Conservation (phyloP, 2,329 filamentous ascomycete species). For the Diaporthe citri region DNA sequence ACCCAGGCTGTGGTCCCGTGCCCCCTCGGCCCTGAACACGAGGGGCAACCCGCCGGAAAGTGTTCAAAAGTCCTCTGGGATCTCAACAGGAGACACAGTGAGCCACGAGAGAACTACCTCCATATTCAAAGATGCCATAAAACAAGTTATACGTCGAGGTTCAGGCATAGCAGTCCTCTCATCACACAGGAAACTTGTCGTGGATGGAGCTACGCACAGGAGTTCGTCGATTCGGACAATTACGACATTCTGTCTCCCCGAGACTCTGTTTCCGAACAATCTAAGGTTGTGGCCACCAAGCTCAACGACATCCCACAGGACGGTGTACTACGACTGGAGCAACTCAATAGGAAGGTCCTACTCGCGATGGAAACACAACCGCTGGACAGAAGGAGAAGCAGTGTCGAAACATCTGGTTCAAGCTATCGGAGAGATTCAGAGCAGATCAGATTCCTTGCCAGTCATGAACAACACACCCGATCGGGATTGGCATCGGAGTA, state of each 20-base stretch:
- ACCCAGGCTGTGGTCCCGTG: not conserved
- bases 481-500: slow-evolving; percentile 9
- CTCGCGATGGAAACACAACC: slow-evolving; percentile 3
- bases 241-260: not conserved
- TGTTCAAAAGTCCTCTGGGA: not conserved
- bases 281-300: not conserved
- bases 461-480: not conserved
- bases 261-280: not conserved
- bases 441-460: not conserved
- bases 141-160: not conserved
- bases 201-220: not conserved
- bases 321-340: not conserved
- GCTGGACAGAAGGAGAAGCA: not conserved
- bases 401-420: not conserved
- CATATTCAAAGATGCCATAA: not conserved
- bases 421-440: not conserved
- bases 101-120: not conserved
- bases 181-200: not conserved
- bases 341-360: not conserved
- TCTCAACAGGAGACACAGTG: not conserved
- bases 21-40: not conserved
- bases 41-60: not conserved
- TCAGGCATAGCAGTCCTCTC: not conserved
- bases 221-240: not conserved
- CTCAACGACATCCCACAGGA: not conserved